These are phyloP conservation scores for Myrica gale DNA, from an alignment of 306 rosid species.

Conservation along the genomic window DNA sequence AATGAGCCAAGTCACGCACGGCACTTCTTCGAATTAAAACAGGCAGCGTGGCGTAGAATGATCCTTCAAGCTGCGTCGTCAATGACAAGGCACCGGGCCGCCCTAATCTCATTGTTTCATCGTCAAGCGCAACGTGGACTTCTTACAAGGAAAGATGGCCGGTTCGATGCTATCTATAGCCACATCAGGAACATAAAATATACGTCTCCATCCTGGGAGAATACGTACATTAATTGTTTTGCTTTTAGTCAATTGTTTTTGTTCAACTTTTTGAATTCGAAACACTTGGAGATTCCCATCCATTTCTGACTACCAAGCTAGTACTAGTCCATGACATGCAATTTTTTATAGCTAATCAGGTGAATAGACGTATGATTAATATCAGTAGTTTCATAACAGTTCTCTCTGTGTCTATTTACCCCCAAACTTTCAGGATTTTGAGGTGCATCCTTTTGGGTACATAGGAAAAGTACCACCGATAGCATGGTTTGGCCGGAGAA, in stretches of 20 bases:
- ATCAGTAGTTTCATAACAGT: background rate
- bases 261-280: background rate
- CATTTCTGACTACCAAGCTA: background rate
- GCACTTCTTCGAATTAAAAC: slow-evolving; percentile 5
- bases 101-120: background rate
- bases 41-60: background rate
- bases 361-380: background rate
- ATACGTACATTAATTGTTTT: background rate
- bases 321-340: background rate
- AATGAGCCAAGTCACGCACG: background rate
- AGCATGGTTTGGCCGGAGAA: background rate
- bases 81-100: slow-evolving; percentile 28
- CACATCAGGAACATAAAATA: background rate
- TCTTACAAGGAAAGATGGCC: background rate
- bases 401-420: background rate
- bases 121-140: background rate
- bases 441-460: background rate
- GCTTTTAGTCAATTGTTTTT: background rate
- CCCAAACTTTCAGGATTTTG: background rate
- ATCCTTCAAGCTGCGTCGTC: slow-evolving; percentile 23
- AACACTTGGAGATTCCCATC: background rate
- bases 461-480: background rate
- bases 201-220: background rate
- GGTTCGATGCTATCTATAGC: background rate
- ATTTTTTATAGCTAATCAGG: background rate